These are phyloP conservation scores for Gossypium sturtianum DNA, from an alignment of 345 rosid genomes.

Conservation along the genomic window DNA sequence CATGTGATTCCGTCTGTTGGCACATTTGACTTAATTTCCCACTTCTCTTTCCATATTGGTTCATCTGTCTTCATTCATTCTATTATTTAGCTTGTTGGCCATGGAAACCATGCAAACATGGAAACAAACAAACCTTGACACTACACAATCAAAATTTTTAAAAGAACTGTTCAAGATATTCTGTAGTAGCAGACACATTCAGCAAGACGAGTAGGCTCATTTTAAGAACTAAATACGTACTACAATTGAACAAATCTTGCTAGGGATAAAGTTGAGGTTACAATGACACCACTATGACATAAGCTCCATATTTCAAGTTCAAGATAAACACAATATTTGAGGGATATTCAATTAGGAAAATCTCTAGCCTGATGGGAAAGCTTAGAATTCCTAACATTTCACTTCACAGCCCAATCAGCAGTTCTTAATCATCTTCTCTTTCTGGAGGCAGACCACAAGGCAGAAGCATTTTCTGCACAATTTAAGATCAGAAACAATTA, in stretches of 20 bases:
- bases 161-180: not conserved
- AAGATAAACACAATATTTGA: not conserved
- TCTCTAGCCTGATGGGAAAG: not conserved
- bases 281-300: not conserved
- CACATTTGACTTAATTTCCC: too few species aligned
- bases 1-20: not conserved
- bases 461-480: constrained; percentile 87
- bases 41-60: not conserved
- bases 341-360: not conserved
- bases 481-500: not conserved
- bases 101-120: not conserved
- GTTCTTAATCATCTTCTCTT: constrained; percentile 74
- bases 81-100: not conserved
- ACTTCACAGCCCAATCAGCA: not conserved
- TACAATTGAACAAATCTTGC: not conserved
- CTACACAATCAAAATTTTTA: not conserved
- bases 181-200: not conserved
- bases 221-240: not conserved
- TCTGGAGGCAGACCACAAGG: constrained; percentile 97
- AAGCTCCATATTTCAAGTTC: not conserved
- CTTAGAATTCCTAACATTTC: not conserved
- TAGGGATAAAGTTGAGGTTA: not conserved
- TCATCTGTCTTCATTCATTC: not conserved
- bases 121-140: not conserved
- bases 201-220: not conserved